Base-by-base conservation (phyloP, 2,329 filamentous ascomycete genomes). In the Lachnellula suecica region DNA sequence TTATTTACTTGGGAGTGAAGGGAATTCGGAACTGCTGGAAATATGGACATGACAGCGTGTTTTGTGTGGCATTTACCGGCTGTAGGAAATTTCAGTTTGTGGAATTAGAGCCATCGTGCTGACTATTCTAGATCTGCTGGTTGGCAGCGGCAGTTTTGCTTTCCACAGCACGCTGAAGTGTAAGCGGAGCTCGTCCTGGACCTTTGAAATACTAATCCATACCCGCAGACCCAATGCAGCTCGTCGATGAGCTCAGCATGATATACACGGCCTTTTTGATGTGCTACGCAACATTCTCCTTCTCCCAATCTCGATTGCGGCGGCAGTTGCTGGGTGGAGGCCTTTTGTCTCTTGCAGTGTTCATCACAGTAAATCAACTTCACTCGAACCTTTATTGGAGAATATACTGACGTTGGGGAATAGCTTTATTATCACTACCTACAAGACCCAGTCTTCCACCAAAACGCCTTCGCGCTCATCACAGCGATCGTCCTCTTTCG, bases 1-100 rank as follows among this genome's bases (percentile, higher is more conserved):
- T 96, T 70, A 77, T 96, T 62, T 88, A 79, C 69, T 79, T 96
- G 19, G 90, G 90, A 7, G 72, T 83, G 59, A 87, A 86, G 66
- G 92, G 92, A 22, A 82, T 94, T 56, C 73, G 76, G 49, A 91
- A 85, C 68, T 95, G 90, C 68, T 66, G 87, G 35, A 79, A 77
- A 58, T 78, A 95, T 70, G 77, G 79, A 15, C 90, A 96, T 70
- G 88, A 91, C 50, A 73, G 71, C 13, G 86, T 96, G 53, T 96
- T 95, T 71, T 66, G 88, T 45, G 73, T 95, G 3, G 78, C 79
- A 27, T 88, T 84, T 61, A 47, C 66, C 23, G 71, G 71, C 24
- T 72, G 59, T 61, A 57, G 54, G 55, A n/a, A 17, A 20, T 17
- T 24, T 19, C 22, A 24, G 27, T 24, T 20, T 24, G 34, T 25